Evolutionary conservation across 2,329 filamentous ascomycete genomes (phyloP), one percentile per base, ranked within the genome.

Genomic region (Monosporascus sp.): DNA sequence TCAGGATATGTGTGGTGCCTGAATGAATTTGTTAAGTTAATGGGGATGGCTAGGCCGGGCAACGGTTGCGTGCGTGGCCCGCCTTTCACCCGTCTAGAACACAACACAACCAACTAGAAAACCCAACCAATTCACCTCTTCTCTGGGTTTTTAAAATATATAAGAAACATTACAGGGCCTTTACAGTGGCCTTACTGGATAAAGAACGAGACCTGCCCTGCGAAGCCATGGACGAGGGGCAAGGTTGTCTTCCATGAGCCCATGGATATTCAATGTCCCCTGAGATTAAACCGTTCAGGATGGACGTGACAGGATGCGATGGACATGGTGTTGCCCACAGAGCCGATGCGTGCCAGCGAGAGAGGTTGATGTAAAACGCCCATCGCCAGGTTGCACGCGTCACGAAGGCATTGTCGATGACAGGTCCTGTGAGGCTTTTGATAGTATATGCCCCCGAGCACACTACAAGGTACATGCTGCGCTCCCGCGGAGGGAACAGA

Each of bases 401-500:
- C n/a, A 35, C 49, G 52, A 57, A 6, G 48, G 49, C 56, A 27
- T 57, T 58, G 14, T 54, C 63, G 4, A 68, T 54, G 11, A 70
- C 52, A 0, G 66, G 62, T 1, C 61, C 68, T 7, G 67, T 37
- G 1, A 57, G 57, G 9, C 61, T 64, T 0, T 67, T 70, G 6
- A 72, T 48, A 5, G 60, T 60, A 51, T 59, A 64, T 2, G 65
- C 54, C 17, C 17, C 59, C 48, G n/a, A 68, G 51, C 2, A 70
- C 55, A 2, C 69, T 58, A 1, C 58, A 38, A 69, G 59, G 48
- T 70, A 75, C 9, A 67, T 67, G 1, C 72, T 70, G 51, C 76
- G 61, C 53, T 77, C 64, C 4, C 70, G 62, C 8, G 80, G 60
- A 0, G 77, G 77, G 0, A 79, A 68, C 3, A 80, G 58, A 50